phyloP scores from a whole-genome alignment of 805 yeast species.

The Metschnikowia vanudenii region DNA sequence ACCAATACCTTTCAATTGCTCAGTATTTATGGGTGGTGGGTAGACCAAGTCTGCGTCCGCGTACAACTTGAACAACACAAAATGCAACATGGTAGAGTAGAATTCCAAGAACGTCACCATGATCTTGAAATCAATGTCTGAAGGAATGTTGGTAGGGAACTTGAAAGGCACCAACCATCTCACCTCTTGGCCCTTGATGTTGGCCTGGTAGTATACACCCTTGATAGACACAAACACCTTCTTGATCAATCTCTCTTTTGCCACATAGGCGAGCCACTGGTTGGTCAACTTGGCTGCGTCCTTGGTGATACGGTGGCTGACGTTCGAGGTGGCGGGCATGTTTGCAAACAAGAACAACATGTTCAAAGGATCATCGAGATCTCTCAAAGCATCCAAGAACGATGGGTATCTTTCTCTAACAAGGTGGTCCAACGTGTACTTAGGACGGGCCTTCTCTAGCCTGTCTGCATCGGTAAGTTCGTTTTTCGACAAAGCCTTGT shows the following conservation, averaged over 20 bases:
- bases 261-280: slow-evolving; percentile 93
- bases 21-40: slow-evolving; percentile 80
- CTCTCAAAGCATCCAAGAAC: slow-evolving; percentile 87
- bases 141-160: slow-evolving; percentile 92
- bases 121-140: slow-evolving; percentile 92
- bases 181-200: slow-evolving; percentile 84
- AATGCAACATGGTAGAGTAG: slow-evolving; percentile 87
- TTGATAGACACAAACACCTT: slow-evolving; percentile 95
- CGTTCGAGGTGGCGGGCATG: slow-evolving; percentile 89
- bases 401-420: slow-evolving; percentile 96
- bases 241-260: slow-evolving; percentile 75
- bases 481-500: slow-evolving; percentile 87
- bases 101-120: slow-evolving; percentile 96
- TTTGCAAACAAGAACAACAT: slow-evolving; percentile 92
- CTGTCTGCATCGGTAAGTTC: slow-evolving; percentile 86
- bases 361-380: slow-evolving; percentile 90
- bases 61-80: slow-evolving; percentile 81
- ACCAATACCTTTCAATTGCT: slow-evolving; percentile 80
- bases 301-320: slow-evolving; percentile 75
- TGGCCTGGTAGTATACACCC: slow-evolving; percentile 95
- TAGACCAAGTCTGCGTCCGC: slow-evolving; percentile 81
- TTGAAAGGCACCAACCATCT: slow-evolving; percentile 97
- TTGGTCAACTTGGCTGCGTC: slow-evolving; percentile 85
- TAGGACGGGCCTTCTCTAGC: slow-evolving; percentile 76
- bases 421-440: slow-evolving; percentile 82